Conservation (phyloP, 441 rosid species). For the Croton laevigatus region DNA sequence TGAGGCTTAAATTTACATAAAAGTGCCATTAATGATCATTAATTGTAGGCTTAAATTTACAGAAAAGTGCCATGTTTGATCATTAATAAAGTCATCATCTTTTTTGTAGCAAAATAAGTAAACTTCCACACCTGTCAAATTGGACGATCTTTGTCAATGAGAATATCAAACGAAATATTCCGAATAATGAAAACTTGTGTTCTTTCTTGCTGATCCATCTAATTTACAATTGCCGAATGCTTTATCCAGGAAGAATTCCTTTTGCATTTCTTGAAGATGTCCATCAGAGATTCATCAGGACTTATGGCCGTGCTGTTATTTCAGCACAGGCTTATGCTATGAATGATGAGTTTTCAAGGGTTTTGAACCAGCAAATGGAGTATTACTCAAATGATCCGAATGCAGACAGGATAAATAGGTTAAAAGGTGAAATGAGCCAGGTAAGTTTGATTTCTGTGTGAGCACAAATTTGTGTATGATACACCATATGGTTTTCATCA, state of each 20-base stretch:
- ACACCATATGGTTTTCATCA: background rate
- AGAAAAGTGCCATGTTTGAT: background rate
- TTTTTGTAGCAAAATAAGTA: background rate
- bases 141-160: background rate
- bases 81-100: background rate
- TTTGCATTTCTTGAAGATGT: slow-evolving; percentile 83
- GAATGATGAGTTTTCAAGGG: slow-evolving; percentile 91
- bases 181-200: background rate
- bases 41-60: no score
- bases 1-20: no score
- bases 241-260: slow-evolving; percentile 63
- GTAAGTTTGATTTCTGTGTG: slow-evolving; percentile 20
- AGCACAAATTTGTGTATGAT: background rate
- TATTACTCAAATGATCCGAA: slow-evolving; percentile 64
- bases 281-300: slow-evolving; percentile 74
- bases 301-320: slow-evolving; percentile 62
- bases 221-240: slow-evolving; percentile 11
- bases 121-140: background rate
- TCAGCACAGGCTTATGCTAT: slow-evolving; percentile 71
- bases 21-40: background rate
- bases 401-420: slow-evolving; percentile 68
- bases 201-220: background rate
- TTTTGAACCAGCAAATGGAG: slow-evolving; percentile 75
- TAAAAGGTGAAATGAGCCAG: slow-evolving; percentile 84
- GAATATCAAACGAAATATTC: background rate